Percentiles rank a stretch among this genome's conserved stretches.
Conservation (phyloP, 2,329 filamentous ascomycete genomes). For the Cadophora luteo-olivacea region DNA sequence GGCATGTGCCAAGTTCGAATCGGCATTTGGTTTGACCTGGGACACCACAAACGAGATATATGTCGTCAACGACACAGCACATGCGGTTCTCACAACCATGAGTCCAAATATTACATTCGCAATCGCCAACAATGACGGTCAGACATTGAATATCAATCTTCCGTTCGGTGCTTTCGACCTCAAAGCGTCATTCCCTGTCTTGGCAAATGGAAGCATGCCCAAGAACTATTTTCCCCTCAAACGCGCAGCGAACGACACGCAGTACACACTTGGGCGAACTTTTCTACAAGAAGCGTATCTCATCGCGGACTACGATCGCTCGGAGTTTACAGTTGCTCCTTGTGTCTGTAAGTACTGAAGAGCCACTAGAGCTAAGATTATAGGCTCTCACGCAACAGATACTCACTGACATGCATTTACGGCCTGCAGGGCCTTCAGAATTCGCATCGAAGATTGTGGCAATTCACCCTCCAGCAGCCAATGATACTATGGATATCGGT, state of each 20-base stretch:
- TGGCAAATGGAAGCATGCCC: conserved; percentile 30
- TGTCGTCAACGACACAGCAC: conserved; percentile 38
- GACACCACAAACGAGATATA: conserved; percentile 46
- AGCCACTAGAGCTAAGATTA: too few species aligned
- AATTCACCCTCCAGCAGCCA: too few species aligned
- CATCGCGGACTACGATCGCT: conserved; percentile 49
- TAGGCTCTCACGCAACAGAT: too few species aligned
- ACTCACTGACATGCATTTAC: too few species aligned
- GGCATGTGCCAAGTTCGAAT: conserved; percentile 47
- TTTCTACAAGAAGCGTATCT: conserved; percentile 48
- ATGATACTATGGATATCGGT: too few species aligned
- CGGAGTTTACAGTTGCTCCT: too few species aligned
- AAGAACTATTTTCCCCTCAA: conserved; percentile 48
- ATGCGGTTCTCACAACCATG: conserved; percentile 36
- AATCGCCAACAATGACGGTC: conserved; percentile 37
- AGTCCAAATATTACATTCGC: conserved; percentile 47
- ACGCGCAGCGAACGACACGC: conserved; percentile 42
- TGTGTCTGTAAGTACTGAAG: too few species aligned
- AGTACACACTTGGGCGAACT: conserved; percentile 47
- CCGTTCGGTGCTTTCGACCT: conserved; percentile 49
- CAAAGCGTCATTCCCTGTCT: conserved; percentile 44
- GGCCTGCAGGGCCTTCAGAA: too few species aligned
- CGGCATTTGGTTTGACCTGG: conserved; percentile 46
- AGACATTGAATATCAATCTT: conserved; percentile 43
- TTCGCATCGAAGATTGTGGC: too few species aligned